A percentile compares a stretch with the other conserved stretches of the same genome.
Evolutionary conservation across 2,329 filamentous ascomycete genomes (phyloP).

Genomic region (Fusarium lyarnte): DNA sequence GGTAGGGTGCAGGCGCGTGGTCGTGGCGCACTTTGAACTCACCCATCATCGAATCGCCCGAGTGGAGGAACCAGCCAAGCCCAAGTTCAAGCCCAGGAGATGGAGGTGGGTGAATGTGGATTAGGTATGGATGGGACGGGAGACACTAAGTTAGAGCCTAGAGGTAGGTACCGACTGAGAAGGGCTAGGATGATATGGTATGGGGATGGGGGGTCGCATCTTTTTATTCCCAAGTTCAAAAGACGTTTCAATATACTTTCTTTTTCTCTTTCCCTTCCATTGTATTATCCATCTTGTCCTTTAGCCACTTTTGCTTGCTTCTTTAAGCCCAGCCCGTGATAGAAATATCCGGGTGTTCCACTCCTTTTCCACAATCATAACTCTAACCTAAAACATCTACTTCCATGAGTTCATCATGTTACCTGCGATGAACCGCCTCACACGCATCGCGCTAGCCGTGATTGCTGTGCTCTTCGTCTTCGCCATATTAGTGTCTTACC

Average conservation of each 20-base stretch:
- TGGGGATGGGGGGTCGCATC: slow-evolving; percentile 16
- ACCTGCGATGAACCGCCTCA: slow-evolving; percentile 33
- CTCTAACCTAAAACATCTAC: neutral
- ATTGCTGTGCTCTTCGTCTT: slow-evolving; percentile 35
- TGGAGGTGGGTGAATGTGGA: neutral
- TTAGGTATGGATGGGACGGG: neutral
- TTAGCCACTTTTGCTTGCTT: neutral
- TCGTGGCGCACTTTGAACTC: slow-evolving; percentile 31
- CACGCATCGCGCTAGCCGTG: slow-evolving; percentile 41
- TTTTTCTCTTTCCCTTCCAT: slow-evolving; percentile 5
- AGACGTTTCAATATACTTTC: slow-evolving; percentile 14
- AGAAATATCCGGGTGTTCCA: slow-evolving; percentile 29
- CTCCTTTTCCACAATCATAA: slow-evolving; percentile 15
- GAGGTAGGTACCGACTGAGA: neutral
- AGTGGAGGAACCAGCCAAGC: slow-evolving; percentile 10
- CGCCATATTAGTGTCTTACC: slow-evolving; percentile 33
- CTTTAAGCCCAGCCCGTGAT: slow-evolving; percentile 12
- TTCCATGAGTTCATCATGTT: slow-evolving; percentile 32
- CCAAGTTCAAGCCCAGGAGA: neutral
- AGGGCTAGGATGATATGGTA: neutral
- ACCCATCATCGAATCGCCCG: slow-evolving; percentile 25
- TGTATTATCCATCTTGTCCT: neutral
- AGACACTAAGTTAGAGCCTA: slow-evolving; percentile 3
- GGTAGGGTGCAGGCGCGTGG: slow-evolving; percentile 18
- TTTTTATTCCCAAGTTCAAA: slow-evolving; percentile 24